A percentile compares a stretch with the other conserved stretches of the same genome.
phyloP scores from a whole-genome alignment of 805 yeast genomes.

The Cephaloascus albidus region DNA sequence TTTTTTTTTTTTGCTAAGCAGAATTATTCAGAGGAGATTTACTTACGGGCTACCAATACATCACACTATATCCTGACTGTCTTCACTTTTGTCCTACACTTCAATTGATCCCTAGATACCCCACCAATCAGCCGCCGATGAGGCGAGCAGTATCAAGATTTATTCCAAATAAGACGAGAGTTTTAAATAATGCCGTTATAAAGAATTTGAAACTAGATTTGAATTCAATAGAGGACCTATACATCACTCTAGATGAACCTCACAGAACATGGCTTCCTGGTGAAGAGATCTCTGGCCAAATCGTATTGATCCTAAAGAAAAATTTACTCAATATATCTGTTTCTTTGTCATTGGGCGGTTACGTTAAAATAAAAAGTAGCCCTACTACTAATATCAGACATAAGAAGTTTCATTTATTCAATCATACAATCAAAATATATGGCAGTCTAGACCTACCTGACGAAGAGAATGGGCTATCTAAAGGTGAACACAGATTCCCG shows the following conservation, averaged over 20 bases:
- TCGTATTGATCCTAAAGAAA: conserved; percentile 44
- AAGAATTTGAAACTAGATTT: conserved; percentile 20
- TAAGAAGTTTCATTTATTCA: conserved; percentile 42
- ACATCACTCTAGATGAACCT: conserved; percentile 62
- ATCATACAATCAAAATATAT: conserved; percentile 49
- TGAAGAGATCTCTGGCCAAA: conserved; percentile 60
- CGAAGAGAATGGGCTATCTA: conserved; percentile 39
- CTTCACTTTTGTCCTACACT: background rate
- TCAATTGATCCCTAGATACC: background rate
- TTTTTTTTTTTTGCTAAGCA: no score
- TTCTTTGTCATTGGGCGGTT: conserved; percentile 45
- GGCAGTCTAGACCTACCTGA: conserved; percentile 27
- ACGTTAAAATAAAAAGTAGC: conserved; percentile 40
- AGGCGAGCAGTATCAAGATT: conserved; percentile 43
- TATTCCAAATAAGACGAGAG: conserved; percentile 15
- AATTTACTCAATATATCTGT: conserved; percentile 46
- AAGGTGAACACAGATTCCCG: conserved; percentile 85
- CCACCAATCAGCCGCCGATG: conserved; percentile 16
- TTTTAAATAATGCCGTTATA: conserved; percentile 2
- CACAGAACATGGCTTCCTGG: conserved; percentile 77
- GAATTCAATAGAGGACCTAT: conserved; percentile 51
- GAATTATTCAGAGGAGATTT: no score
- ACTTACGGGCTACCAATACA: no score
- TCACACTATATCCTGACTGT: no score
- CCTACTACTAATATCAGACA: conserved; percentile 46